Evolutionary conservation across 805 yeast genomes (phyloP).

Genomic region (Lipomyces kockii): DNA sequence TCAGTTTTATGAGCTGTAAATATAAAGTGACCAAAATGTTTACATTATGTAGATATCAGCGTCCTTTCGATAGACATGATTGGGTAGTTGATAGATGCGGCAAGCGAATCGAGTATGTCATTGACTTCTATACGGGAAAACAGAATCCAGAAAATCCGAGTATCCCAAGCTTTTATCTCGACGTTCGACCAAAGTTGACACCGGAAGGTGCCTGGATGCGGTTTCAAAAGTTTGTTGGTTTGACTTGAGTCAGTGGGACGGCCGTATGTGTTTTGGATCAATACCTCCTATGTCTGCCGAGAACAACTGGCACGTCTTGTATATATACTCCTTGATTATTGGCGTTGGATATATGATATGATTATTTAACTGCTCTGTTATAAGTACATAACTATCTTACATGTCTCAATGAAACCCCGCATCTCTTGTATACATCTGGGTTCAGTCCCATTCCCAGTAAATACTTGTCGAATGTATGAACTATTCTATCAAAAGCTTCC

Average conservation of each 20-base stretch:
- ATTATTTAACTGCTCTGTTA: background rate
- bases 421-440: conserved; percentile 24
- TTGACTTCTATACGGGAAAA: conserved; percentile 80
- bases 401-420: conserved; percentile 13
- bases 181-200: conserved; percentile 87
- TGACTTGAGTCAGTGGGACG: conserved; percentile 37
- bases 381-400: background rate
- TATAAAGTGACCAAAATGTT: background rate
- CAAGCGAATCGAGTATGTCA: conserved; percentile 79
- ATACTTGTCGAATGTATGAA: conserved; percentile 41
- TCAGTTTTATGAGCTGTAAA: conserved; percentile 42
- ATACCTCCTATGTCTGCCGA: background rate
- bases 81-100: conserved; percentile 92
- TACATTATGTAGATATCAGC: conserved; percentile 48
- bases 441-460: conserved; percentile 40
- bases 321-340: conserved; percentile 1
- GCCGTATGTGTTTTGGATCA: background rate
- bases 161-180: conserved; percentile 70
- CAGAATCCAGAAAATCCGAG: conserved; percentile 54
- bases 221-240: conserved; percentile 63
- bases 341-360: conserved; percentile 1
- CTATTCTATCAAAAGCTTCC: conserved; percentile 40
- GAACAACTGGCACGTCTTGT: background rate
- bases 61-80: conserved; percentile 96
- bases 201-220: conserved; percentile 81